Conservation (phyloP, 345 rosid species). For the Corchorus capsularis region DNA sequence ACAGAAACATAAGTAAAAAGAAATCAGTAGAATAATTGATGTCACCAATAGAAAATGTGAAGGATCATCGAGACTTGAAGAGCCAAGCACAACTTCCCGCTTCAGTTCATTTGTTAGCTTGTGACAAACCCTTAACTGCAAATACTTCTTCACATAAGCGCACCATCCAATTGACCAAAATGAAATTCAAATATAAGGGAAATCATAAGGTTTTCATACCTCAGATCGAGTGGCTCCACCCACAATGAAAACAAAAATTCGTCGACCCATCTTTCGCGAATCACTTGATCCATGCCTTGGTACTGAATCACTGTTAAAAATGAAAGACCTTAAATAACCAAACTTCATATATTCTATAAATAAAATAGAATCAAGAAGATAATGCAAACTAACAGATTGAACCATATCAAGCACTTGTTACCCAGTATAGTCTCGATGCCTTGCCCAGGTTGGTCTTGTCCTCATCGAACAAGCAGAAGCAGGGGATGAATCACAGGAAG, state of each 20-base stretch:
- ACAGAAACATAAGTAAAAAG: too few relatives aligned
- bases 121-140: slow-evolving; percentile 82
- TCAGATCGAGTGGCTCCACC: slow-evolving; percentile 96
- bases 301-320: slow-evolving; percentile 57
- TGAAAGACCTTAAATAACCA: slow-evolving; percentile 1
- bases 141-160: not conserved
- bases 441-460: slow-evolving; percentile 85
- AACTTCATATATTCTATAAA: too few relatives aligned
- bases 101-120: slow-evolving; percentile 71
- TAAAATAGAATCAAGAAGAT: too few relatives aligned
- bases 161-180: not conserved
- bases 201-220: slow-evolving; percentile 39
- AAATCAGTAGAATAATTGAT: too few relatives aligned
- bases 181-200: not conserved
- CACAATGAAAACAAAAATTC: slow-evolving; percentile 74
- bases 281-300: slow-evolving; percentile 52
- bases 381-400: not conserved
- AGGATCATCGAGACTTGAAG: slow-evolving; percentile 76
- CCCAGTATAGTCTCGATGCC: slow-evolving; percentile 65
- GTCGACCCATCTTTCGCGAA: slow-evolving; percentile 70
- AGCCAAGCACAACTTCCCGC: slow-evolving; percentile 84
- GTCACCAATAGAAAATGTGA: slow-evolving; percentile 65
- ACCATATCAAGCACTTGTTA: slow-evolving; percentile 46
- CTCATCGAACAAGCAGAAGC: slow-evolving; percentile 72
- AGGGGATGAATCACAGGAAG: slow-evolving; percentile 35